Conservation (phyloP, 108 stramenopile species). For the Nitzschia sp. region DNA sequence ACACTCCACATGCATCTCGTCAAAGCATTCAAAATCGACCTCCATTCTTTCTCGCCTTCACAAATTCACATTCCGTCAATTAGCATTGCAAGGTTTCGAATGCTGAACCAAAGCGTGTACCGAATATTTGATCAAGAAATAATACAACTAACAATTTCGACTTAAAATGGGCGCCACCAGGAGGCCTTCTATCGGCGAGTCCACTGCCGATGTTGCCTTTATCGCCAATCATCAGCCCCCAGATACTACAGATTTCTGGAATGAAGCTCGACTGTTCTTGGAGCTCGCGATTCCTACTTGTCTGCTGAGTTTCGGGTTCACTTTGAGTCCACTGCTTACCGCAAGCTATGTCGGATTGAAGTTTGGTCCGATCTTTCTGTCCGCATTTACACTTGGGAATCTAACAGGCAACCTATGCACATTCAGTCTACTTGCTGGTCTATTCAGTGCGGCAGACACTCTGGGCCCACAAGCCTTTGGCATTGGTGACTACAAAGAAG, state of each 20-base stretch:
- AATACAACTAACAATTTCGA: too few relatives aligned
- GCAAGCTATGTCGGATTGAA: slow-evolving; percentile 39
- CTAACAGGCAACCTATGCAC: slow-evolving; percentile 49
- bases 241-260: slow-evolving; percentile 15
- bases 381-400: slow-evolving; percentile 46
- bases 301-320: slow-evolving; percentile 26
- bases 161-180: slow-evolving; percentile 10
- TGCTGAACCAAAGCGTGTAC: too few relatives aligned
- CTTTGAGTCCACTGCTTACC: slow-evolving; percentile 24
- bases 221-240: slow-evolving; percentile 10
- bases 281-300: slow-evolving; percentile 40
- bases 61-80: too few relatives aligned
- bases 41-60: too few relatives aligned
- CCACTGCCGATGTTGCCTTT: neutral
- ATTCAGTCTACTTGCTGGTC: slow-evolving; percentile 31
- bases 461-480: slow-evolving; percentile 46
- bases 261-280: slow-evolving; percentile 27
- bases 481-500: slow-evolving; percentile 25
- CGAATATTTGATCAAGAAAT: too few relatives aligned
- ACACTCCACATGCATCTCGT: too few relatives aligned
- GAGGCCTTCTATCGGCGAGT: slow-evolving; percentile 5
- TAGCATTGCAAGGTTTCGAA: too few relatives aligned
- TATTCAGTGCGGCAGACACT: slow-evolving; percentile 47
- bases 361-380: slow-evolving; percentile 35
- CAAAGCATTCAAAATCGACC: too few relatives aligned